Base-by-base conservation (phyloP, 768 basidiomycete genomes). In the Pulveroboletus sp. region DNA sequence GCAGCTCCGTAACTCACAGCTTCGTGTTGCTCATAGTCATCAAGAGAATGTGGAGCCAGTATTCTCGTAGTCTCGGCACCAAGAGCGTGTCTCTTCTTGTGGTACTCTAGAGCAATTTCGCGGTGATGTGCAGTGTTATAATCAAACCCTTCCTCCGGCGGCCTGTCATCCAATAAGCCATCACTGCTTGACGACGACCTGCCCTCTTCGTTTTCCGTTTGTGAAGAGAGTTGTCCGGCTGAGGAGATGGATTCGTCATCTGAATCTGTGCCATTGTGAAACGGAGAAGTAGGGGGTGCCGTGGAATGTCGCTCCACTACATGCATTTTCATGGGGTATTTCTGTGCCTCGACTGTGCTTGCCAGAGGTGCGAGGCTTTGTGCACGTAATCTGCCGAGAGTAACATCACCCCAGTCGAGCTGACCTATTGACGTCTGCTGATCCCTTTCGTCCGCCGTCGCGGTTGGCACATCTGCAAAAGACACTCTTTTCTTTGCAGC, bases 51-150 rank as follows among this genome's bases (percentile, higher is more conserved):
- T 6, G 71, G 69, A 44, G 70, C 69, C 72, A 86, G 74, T 9
- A 76, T 78, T 36, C 71, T 70, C 13, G 77, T 70, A 39, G 79
- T 76, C 40, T 76, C 77, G 35, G 76, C 70, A 1, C 81, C 80
- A 44, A 89, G 75, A 15, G 70, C 70, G 32, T 66, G 68, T 43
- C 85, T 79, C 62, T 81, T 85, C 55, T 75, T 69, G 63, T 84
- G 74, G 60, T 91, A 90, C 55, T 82, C 81, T 37, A 89, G 59
- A 15, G 83, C 81, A 56, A 90, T 76, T 63, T 89, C 87, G 27
- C 86, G 82, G 55, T 89, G 84, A 57, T 86, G 78, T 21, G 79
- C 83, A 43, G 71, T 73, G 55, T 87, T 80, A 30, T 82, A 68
- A 57, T 88, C 83, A 24, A 75, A 71, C 37, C 75, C 77, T 37